A percentile compares a stretch with the other conserved stretches of the same genome.
Evolutionary conservation across 2,329 filamentous ascomycete species (phyloP).

Genomic region (Hortaea werneckii): DNA sequence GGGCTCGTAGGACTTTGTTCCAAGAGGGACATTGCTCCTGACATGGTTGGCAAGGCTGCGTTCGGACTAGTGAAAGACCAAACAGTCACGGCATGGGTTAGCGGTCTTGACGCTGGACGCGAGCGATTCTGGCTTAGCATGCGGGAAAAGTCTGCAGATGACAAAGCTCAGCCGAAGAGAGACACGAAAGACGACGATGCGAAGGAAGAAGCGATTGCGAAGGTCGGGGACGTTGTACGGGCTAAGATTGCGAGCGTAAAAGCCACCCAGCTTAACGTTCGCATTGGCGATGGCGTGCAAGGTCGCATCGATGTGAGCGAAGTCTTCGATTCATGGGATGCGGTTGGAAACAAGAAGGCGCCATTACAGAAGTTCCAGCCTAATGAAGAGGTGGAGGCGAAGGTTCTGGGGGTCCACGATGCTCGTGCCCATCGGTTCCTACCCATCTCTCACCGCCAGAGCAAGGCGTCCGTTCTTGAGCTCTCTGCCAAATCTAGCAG

Average conservation of each 20-base stretch:
- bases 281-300: constrained; percentile 75
- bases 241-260: constrained; percentile 77
- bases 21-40: constrained; percentile 65
- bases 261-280: constrained; percentile 84
- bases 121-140: constrained; percentile 59
- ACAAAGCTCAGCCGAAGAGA: constrained; percentile 27
- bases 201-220: constrained; percentile 57
- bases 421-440: constrained; percentile 84
- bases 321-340: constrained; percentile 77
- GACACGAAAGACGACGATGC: constrained; percentile 30
- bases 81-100: constrained; percentile 61
- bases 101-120: constrained; percentile 60
- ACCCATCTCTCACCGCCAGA: constrained; percentile 75
- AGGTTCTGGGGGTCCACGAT: constrained; percentile 79
- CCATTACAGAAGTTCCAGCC: constrained; percentile 66
- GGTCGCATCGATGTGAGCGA: constrained; percentile 92
- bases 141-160: constrained; percentile 36
- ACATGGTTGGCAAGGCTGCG: constrained; percentile 54
- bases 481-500: constrained; percentile 61
- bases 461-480: constrained; percentile 72
- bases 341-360: constrained; percentile 70
- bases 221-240: constrained; percentile 61
- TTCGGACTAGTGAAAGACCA: constrained; percentile 75
- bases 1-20: constrained; percentile 69
- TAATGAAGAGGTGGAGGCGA: constrained; percentile 62